Evolutionary conservation across 371 early-diverging fungal genomes (phyloP), one percentile per base, ranked within the genome.

Genomic region (Massospora cicadina): DNA sequence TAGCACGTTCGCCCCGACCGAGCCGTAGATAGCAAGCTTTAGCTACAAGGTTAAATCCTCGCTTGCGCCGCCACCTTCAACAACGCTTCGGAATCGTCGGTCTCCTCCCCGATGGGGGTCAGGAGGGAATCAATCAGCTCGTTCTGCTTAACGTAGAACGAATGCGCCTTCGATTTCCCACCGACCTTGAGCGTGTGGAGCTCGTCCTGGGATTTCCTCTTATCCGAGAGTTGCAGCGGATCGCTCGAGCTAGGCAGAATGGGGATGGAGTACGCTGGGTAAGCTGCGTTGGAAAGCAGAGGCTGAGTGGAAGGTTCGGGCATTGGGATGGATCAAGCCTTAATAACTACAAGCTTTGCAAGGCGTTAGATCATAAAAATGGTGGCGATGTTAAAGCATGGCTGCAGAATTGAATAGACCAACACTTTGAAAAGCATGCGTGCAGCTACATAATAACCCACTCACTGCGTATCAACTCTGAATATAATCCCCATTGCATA

Each of bases 1-100:
- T 7, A 86, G 61, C 13, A 93, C 72, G 59, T 95, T 95, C 13
- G 83, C 94, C 0, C 71, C 73, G 3, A 89, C 76, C 0, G 93
- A 91, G 0, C 90, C 90, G 68, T 88, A 85, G 31, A 95, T 80
- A 0, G 93, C 93, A 55, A 90, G 80, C 73, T 88, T 86, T 67
- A 88, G 70, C 84, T 82, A 64, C 21, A 65, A 60, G 21, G n/a
- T 64, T 67, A 32, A 2, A 12, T 31, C 5, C 25, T 25, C 54
- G 17, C n/a, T 23, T 60, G 53, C 3, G 21, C n/a, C 10, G 33
- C 67, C 71, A 84, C 85, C 72, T 83, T 83, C 32, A 77, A 53
- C 63, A 77, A 74, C 28, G 72, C 74, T 33, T 61, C 61, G 30
- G 68, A 70, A 54, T 77, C 75, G 53, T 79, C 76, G 56, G 72